These are phyloP conservation scores for Streptanthus diversifolius DNA, from an alignment of 345 rosid species.

Conservation along the genomic window DNA sequence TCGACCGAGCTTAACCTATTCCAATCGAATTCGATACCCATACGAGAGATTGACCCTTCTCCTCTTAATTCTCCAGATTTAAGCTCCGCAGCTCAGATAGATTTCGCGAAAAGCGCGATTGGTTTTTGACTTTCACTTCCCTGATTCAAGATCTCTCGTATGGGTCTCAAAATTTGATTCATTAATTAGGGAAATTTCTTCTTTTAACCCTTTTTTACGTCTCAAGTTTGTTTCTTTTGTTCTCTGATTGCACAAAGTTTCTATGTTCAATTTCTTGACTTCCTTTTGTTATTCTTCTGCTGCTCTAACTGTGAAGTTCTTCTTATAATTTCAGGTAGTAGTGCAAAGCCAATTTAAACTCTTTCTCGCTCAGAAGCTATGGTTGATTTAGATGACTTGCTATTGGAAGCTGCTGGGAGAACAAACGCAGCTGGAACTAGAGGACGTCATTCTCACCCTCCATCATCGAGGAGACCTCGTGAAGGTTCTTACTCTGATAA, in stretches of 20 bases:
- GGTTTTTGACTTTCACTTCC: background rate
- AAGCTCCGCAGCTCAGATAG: background rate
- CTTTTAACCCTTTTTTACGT: background rate
- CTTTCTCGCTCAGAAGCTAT: slow-evolving; percentile 28
- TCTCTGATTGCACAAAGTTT: background rate
- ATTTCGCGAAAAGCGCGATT: background rate
- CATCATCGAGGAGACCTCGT: slow-evolving; percentile 52
- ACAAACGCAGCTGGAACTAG: slow-evolving; percentile 50
- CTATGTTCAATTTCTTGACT: too few relatives aligned
- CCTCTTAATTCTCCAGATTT: slow-evolving; percentile 12
- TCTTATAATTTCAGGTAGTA: slow-evolving; percentile 24
- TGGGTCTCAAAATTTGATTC: background rate
- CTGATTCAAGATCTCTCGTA: background rate
- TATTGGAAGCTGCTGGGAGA: slow-evolving; percentile 97
- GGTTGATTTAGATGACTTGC: slow-evolving; percentile 91
- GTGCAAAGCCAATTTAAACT: background rate
- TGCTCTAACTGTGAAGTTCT: background rate
- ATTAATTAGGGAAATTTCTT: too few relatives aligned
- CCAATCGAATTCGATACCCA: background rate
- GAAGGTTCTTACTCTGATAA: slow-evolving; percentile 88
- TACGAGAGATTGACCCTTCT: background rate
- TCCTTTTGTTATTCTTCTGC: background rate
- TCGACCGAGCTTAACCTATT: background rate
- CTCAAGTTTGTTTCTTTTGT: background rate
- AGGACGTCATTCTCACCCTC: slow-evolving; percentile 49